Conservation (phyloP, 495 filamentous ascomycete species). For the Talaromyces wortmannii region DNA sequence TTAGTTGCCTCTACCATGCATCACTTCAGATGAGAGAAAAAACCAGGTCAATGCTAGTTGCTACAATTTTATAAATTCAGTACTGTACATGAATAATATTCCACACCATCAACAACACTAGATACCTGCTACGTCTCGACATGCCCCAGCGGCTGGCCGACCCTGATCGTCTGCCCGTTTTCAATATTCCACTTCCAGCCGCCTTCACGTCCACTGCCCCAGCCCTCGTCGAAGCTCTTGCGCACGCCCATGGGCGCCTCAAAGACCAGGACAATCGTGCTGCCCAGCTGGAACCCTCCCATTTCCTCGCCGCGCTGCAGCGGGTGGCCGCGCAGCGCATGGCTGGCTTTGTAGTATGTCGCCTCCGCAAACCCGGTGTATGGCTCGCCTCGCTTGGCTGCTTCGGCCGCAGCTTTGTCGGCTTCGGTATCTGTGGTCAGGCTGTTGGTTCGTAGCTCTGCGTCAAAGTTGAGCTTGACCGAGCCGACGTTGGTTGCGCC, state of each 20-base stretch:
- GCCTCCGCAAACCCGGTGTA: conserved; percentile 87
- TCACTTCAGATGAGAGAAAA: no score
- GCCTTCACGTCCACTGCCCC: conserved; percentile 47
- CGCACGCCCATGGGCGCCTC: conserved; percentile 71
- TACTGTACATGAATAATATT: neutral
- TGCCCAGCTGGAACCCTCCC: conserved; percentile 95
- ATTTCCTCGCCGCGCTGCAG: conserved; percentile 88
- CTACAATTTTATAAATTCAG: neutral
- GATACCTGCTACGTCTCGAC: conserved; percentile 24
- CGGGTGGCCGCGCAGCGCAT: conserved; percentile 73
- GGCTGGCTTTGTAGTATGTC: conserved; percentile 73
- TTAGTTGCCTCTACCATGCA: no score
- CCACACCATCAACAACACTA: neutral
- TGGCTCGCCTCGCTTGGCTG: conserved; percentile 65
- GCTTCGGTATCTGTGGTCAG: conserved; percentile 85
- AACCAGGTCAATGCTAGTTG: no score
- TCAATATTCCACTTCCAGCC: conserved; percentile 80
- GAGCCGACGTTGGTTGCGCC: conserved; percentile 98
- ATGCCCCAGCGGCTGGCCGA: conserved; percentile 79
- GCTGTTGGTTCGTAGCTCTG: conserved; percentile 88
- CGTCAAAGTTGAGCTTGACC: conserved; percentile 96
- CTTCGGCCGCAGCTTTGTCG: conserved; percentile 71
- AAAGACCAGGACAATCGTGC: conserved; percentile 93
- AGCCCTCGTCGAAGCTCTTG: conserved; percentile 60
- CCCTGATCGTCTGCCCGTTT: conserved; percentile 80